These are phyloP conservation scores for Nasturtium officinale DNA, from an alignment of 345 rosid genomes.

Conservation along the genomic window DNA sequence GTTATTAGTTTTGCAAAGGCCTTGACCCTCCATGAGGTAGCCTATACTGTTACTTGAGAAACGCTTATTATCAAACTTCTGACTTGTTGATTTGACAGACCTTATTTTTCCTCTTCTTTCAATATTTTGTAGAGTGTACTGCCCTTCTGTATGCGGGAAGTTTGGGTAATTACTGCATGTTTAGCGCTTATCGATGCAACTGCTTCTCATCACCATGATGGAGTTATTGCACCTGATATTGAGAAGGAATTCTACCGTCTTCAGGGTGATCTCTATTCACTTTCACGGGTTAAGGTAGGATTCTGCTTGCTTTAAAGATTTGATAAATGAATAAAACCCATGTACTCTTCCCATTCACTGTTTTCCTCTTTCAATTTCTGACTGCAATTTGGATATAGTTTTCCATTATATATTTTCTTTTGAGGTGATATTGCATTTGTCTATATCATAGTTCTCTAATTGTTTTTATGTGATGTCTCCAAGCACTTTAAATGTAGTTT, in stretches of 20 bases:
- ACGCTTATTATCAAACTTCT: conserved; percentile 12
- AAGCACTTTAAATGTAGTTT: conserved; percentile 4
- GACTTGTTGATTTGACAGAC: conserved; percentile 33
- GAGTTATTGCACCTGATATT: conserved; percentile 65
- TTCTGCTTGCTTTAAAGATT: conserved; percentile 19
- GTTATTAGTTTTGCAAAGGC: conserved; percentile 78
- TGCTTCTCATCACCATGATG: conserved; percentile 67
- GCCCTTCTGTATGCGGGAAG: conserved; percentile 88
- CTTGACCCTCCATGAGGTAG: conserved; percentile 80
- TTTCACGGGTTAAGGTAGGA: conserved; percentile 85
- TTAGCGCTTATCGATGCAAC: conserved; percentile 71
- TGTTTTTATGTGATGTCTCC: conserved; percentile 8
- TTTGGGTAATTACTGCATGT: conserved; percentile 95
- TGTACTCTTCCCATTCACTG: conserved; percentile 16
- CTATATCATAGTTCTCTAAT: conserved; percentile 6
- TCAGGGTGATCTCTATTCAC: conserved; percentile 92
- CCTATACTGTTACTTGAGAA: conserved; percentile 21
- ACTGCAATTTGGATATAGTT: background rate
- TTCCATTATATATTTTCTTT: background rate
- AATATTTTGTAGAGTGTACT: conserved; percentile 53
- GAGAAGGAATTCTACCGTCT: conserved; percentile 94
- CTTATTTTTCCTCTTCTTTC: conserved; percentile 24
- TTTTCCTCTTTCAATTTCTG: conserved; percentile 2
- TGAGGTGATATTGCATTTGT: conserved; percentile 27
- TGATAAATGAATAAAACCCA: conserved; percentile 14